Evolutionary conservation across 176 grass and related monocot genomes (phyloP).

Genomic region (Typha latifolia): DNA sequence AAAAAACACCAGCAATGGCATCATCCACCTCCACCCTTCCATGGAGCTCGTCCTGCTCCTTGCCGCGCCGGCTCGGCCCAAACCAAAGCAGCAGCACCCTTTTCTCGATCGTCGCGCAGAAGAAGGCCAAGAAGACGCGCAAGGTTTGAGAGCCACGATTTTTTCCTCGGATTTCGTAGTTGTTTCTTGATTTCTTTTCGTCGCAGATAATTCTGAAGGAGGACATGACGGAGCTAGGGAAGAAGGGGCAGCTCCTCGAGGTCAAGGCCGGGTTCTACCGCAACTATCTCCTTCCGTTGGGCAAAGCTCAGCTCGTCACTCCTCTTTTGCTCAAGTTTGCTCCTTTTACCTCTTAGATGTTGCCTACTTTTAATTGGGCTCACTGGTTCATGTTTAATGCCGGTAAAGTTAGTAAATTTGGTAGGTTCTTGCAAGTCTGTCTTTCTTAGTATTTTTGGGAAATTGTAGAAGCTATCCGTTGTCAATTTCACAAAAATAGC

Average conservation of each 20-base stretch:
- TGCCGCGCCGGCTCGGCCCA: neutral
- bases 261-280: slow-evolving; percentile 82
- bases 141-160: slow-evolving; percentile 14
- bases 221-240: slow-evolving; percentile 53
- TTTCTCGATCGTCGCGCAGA: slow-evolving; percentile 50
- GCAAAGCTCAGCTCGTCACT: slow-evolving; percentile 71
- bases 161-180: too few species aligned
- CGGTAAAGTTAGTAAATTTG: neutral
- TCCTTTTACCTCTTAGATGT: neutral
- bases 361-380: neutral
- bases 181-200: slow-evolving; percentile 1
- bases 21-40: slow-evolving; percentile 37
- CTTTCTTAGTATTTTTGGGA: too few species aligned
- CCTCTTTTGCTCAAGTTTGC: slow-evolving; percentile 67
- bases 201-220: slow-evolving; percentile 70
- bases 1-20: slow-evolving; percentile 8
- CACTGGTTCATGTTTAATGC: too few species aligned
- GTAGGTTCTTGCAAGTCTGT: too few species aligned
- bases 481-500: too few species aligned
- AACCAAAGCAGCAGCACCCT: neutral
- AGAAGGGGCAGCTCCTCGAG: slow-evolving; percentile 58
- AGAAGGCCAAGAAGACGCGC: slow-evolving; percentile 59
- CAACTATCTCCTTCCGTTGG: slow-evolving; percentile 79
- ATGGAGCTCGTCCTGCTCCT: slow-evolving; percentile 23
- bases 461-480: too few species aligned